Evolutionary conservation across 2,329 filamentous ascomycete genomes (phyloP).

Genomic region (Pseudogymnoascus sp.): DNA sequence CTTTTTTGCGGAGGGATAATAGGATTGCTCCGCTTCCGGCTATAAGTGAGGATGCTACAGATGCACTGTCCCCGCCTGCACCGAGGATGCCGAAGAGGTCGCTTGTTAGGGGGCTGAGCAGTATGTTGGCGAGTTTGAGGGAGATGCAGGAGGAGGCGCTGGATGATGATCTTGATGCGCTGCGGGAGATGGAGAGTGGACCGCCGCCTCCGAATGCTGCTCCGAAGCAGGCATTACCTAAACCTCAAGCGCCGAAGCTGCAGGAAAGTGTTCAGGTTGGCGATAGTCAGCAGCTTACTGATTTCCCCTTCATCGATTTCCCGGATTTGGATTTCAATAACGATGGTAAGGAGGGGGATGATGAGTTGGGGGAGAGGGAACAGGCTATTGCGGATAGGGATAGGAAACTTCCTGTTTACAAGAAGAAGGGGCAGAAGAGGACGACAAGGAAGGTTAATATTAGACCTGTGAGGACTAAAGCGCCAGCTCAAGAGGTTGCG

Average conservation of each 20-base stretch:
- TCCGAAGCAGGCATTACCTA: constrained; percentile 14
- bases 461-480: constrained; percentile 42
- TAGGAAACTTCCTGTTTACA: constrained; percentile 55
- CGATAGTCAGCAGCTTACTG: constrained; percentile 37
- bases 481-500: constrained; percentile 31
- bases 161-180: constrained; percentile 65
- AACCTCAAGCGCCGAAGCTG: constrained; percentile 1
- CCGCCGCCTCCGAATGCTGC: constrained; percentile 19
- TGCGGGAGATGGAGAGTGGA: constrained; percentile 56
- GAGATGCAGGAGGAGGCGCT: constrained; percentile 60
- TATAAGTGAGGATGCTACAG: constrained; percentile 47
- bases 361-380: constrained; percentile 36
- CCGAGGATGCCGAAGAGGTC: constrained; percentile 48
- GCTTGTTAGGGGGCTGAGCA: constrained; percentile 62
- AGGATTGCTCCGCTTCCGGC: constrained; percentile 36
- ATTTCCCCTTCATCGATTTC: constrained; percentile 53
- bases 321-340: background rate
- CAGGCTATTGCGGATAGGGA: constrained; percentile 36
- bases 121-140: constrained; percentile 61
- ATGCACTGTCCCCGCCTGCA: constrained; percentile 36
- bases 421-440: constrained; percentile 78
- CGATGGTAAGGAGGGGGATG: constrained; percentile 40
- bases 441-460: constrained; percentile 64
- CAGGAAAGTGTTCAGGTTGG: constrained; percentile 33
- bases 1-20: constrained; percentile 53